These are phyloP conservation scores for Fraxinus latifolia DNA, from an alignment of 305 asterid species.

Conservation along the genomic window DNA sequence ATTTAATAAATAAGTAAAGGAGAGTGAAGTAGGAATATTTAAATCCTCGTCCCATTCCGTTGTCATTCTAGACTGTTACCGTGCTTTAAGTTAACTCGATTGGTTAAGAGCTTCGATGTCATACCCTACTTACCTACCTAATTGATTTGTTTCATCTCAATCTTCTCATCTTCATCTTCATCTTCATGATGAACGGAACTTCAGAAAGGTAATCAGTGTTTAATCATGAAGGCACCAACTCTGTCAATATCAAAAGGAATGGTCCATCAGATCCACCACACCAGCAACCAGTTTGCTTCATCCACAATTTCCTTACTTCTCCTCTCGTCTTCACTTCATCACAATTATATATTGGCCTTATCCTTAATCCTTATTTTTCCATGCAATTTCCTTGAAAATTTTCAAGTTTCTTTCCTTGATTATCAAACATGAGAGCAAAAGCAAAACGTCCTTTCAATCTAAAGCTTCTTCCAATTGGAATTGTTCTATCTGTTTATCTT, in stretches of 20 bases:
- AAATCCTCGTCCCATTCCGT: background rate
- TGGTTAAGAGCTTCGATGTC: background rate
- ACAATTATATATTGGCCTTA: background rate
- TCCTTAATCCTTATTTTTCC: constrained; percentile 30
- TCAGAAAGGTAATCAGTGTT: background rate
- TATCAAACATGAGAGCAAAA: constrained; percentile 43
- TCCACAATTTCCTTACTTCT: constrained; percentile 42
- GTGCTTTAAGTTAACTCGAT: background rate
- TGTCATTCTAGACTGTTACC: background rate
- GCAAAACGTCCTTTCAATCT: constrained; percentile 47
- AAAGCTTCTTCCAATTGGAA: constrained; percentile 47
- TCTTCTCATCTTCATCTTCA: too few relatives aligned
- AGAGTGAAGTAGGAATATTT: too few relatives aligned
- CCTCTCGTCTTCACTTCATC: constrained; percentile 37
- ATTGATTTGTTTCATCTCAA: background rate
- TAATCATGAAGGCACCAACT: background rate
- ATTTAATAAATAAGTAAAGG: too few relatives aligned
- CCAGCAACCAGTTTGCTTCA: constrained; percentile 52
- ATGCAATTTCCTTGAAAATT: background rate
- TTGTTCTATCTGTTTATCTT: constrained; percentile 31
- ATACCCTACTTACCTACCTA: background rate
- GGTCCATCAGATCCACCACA: constrained; percentile 39
- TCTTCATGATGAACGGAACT: background rate
- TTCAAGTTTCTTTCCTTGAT: background rate
- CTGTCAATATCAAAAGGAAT: background rate